phyloP scores from a whole-genome alignment of 202 grass and related monocot species.

The Setaria italica region DNA sequence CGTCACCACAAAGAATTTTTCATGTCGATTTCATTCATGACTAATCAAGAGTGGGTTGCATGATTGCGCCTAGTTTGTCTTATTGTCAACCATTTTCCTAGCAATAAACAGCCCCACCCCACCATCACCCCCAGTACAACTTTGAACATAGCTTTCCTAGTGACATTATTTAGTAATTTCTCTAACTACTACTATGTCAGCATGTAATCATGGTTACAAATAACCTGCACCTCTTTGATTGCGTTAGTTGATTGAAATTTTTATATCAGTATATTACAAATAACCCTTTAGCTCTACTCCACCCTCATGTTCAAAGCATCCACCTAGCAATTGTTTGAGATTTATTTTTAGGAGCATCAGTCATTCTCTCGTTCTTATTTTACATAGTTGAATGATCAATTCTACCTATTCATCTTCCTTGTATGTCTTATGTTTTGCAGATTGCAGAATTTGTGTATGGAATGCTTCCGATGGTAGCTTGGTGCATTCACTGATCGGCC shows the following conservation, averaged over 20 bases:
- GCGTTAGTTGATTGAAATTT: neutral
- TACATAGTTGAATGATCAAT: constrained; percentile 12
- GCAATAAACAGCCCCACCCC: neutral
- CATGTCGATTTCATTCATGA: constrained; percentile 3
- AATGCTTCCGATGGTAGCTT: constrained; percentile 99
- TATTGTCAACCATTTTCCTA: neutral
- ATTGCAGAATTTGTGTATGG: constrained; percentile 99
- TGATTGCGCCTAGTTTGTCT: neutral
- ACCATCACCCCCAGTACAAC: neutral
- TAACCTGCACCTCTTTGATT: constrained; percentile 10
- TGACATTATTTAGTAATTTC: constrained; percentile 21
- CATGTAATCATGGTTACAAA: neutral
- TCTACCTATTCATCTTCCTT: constrained; percentile 37
- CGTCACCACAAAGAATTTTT: neutral
- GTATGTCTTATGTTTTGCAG: constrained; percentile 46
- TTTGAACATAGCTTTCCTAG: constrained; percentile 14
- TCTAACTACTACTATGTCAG: neutral
- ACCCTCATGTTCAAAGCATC: neutral
- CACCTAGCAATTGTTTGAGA: neutral
- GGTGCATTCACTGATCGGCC: constrained; percentile 97
- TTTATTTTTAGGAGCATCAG: neutral
- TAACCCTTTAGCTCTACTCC: neutral
- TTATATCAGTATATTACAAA: constrained; percentile 2
- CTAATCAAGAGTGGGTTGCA: constrained; percentile 15
- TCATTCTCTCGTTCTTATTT: constrained; percentile 16